These are phyloP conservation scores for Verticillium nubilum DNA, from an alignment of 2,329 filamentous ascomycete genomes.

Conservation along the genomic window DNA sequence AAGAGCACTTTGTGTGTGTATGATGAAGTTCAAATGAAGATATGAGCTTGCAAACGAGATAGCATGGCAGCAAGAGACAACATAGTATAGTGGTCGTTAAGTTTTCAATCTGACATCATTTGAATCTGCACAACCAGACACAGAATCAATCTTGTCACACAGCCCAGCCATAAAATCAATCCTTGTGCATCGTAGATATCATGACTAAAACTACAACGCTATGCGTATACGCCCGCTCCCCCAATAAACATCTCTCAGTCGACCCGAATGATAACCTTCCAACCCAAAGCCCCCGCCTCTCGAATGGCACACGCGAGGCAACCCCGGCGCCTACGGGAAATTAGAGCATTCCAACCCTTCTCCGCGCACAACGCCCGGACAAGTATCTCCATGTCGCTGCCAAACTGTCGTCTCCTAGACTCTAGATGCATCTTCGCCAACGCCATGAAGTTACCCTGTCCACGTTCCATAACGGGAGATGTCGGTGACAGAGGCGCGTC, in stretches of 20 bases:
- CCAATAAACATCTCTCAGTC: constrained; percentile 27
- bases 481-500: constrained; percentile 32
- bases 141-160: neutral
- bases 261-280: constrained; percentile 61
- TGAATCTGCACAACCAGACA: no score
- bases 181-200: neutral
- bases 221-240: neutral
- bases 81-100: neutral
- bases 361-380: constrained; percentile 69
- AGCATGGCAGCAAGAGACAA: neutral
- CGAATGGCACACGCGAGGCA: constrained; percentile 71
- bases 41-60: neutral
- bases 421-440: constrained; percentile 50
- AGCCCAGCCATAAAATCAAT: neutral
- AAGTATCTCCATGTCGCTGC: constrained; percentile 64
- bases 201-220: neutral
- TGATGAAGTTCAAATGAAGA: neutral
- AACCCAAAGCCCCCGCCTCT: constrained; percentile 65
- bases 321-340: constrained; percentile 61
- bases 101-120: neutral
- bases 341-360: constrained; percentile 66
- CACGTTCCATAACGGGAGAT: constrained; percentile 39
- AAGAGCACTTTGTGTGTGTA: no score
- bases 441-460: constrained; percentile 31
- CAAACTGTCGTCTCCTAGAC: constrained; percentile 51